Evolutionary conservation across 768 basidiomycete species (phyloP).

Genomic region (Lentinula guzmanii): DNA sequence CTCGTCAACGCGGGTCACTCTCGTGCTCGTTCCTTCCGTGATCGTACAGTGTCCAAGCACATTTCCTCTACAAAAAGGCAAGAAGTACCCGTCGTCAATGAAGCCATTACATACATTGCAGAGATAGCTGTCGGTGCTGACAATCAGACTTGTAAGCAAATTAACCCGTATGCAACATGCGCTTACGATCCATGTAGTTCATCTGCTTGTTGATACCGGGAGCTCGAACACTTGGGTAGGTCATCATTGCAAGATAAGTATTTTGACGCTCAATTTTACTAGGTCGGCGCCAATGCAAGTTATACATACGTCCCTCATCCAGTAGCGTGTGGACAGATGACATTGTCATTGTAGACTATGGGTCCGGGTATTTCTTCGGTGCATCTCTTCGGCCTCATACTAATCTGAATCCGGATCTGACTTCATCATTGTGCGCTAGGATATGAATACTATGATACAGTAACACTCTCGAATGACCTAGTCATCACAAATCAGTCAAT

Average conservation of each 20-base stretch:
- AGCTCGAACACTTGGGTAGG: conserved; percentile 74
- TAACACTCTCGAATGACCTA: conserved; percentile 45
- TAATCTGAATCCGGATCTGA: background rate
- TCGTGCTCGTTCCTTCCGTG: background rate
- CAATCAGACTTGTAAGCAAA: background rate
- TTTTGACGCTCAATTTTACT: background rate
- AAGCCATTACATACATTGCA: background rate
- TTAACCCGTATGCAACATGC: too few relatives aligned
- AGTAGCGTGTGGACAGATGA: background rate
- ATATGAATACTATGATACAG: conserved; percentile 44
- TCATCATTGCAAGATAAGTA: conserved; percentile 6
- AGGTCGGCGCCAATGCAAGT: background rate
- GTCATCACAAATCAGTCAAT: conserved; percentile 54
- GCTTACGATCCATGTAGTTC: background rate
- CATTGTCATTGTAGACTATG: conserved; percentile 46
- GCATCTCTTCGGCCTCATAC: background rate
- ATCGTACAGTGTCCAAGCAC: background rate
- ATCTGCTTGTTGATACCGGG: conserved; percentile 57
- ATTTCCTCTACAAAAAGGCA: background rate
- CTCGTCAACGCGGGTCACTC: background rate
- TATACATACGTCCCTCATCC: background rate
- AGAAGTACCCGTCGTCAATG: background rate
- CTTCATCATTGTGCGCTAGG: conserved; percentile 18
- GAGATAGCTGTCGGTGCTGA: background rate
- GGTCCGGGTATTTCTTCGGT: conserved; percentile 60